Evolutionary conservation across 139 green algal species (phyloP), one percentile per base, ranked within the genome.

Genomic region (Limnomonas spitsbergensis): DNA sequence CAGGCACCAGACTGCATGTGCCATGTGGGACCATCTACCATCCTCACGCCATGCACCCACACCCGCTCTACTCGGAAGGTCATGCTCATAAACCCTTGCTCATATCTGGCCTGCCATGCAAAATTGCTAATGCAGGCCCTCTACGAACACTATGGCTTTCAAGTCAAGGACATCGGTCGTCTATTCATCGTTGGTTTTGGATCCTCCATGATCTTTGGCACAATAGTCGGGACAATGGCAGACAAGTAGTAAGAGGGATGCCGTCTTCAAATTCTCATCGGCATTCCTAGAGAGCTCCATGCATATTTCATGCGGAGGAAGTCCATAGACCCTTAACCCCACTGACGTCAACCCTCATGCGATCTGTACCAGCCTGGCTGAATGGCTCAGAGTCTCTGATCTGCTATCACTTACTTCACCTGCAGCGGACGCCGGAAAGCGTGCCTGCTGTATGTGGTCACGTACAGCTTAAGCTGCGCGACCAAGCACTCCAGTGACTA

Each of bases 161-260:
- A 80, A 4, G 80, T 85, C 67, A 69, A 91, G 81, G 91, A 95
- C 77, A 99, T 99, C 61, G 95, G 95, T 24, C 87, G 90, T 34
- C 90, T 99, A 0, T 99, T 99, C 84, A 98, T 98, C 36, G 95
- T 95, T 32, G 96, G 96, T 26, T 99, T 99, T 86, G 96, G 93
- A 0, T 96, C 90, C 0, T 98, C 93, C 27, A 93, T 98, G 90
- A 77, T 99, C 1, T 98, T 99, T 78, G 96, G 96, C 40, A 99
- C 96, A 3, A 83, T 99, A 20, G 94, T 96, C 1, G 96, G 95
- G 1, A 90, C 90, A 0, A 78, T 99, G 3, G 95, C 94, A 2
- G 96, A 99, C 85, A 96, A 92, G 68, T 87, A 94, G 90, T 93
- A 79, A 85, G 91, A 81, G 29, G 2, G 6, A 2, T 4, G 53